Evolutionary conservation across 169 alveolate genomes (phyloP), one percentile per base, ranked within the genome.

Genomic region (Plasmodium inui): DNA sequence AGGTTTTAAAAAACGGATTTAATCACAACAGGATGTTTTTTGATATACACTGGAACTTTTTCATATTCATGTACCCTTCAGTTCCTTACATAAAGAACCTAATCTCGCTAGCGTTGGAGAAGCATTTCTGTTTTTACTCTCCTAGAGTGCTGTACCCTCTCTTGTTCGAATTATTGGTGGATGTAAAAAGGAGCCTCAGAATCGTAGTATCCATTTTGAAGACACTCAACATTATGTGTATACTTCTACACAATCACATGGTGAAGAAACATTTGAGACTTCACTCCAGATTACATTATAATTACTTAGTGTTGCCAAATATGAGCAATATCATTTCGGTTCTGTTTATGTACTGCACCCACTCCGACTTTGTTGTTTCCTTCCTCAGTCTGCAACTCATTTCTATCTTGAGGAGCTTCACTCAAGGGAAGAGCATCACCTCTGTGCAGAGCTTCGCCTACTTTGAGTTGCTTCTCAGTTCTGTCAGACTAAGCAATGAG

Each of bases 381-480:
- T 91, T 91, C 53, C 84, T 91, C 37, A 91, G 95, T 71, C 55
- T 91, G 61, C 95, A 91, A 37, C 84, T 91, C 39, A 26, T 82
- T 41, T 91, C 85, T 19, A 91, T 91, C 22, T 39, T 91, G 46
- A 82, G 46, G 26, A 32, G 79, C 53, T 91, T 91, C 78, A 91
- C 92, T 34, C 95, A 82, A 72, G 84, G 84, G 73, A 82, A 50
- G 53, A 78, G 34, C 37, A 55, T 91, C 26, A 9, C n/a, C 22
- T 46, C 41, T n/a, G 67, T 71, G 72, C 95, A 91, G 44, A 53
- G 57, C 39, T 17, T 14, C 57, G 53, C 92, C n/a, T 91, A 91
- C 57, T 91, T 81, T 73, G 82, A 91, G 39, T 50, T 82, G 55
- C 34, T 91, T 28, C 72, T 70, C 39, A 39, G 39, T 30, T 41